Percentiles rank a stretch among this genome's conserved stretches.
Conservation (phyloP, 306 rosid genomes). For the Inga laurina region DNA sequence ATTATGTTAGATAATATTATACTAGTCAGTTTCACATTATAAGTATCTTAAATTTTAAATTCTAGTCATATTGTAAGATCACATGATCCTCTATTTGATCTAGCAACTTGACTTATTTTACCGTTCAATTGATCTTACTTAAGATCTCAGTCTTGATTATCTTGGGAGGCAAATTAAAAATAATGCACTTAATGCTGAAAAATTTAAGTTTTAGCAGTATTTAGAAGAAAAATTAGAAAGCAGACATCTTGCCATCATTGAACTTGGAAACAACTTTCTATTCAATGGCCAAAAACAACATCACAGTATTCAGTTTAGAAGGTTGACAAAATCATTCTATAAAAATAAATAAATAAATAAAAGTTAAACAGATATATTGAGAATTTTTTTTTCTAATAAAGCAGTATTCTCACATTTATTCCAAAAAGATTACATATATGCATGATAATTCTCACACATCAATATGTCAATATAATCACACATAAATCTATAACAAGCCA, state of each 20-base stretch:
- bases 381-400: neutral
- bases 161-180: neutral
- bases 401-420: neutral
- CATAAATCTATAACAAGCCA: neutral
- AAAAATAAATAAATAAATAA: neutral
- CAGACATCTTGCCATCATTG: neutral
- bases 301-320: neutral
- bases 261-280: neutral
- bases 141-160: neutral
- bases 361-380: neutral
- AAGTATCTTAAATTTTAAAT: neutral
- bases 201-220: neutral
- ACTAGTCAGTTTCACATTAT: neutral
- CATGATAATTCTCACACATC: constrained; percentile 4
- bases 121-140: neutral
- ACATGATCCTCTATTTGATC: neutral
- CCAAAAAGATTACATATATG: constrained; percentile 1
- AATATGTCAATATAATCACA: neutral
- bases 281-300: neutral
- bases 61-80: neutral
- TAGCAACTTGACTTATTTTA: neutral
- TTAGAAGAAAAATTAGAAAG: neutral
- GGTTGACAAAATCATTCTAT: neutral
- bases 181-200: neutral
- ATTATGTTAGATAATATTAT: neutral